A percentile compares a stretch with the other conserved stretches of the same genome.
phyloP scores from a whole-genome alignment of 2,329 filamentous ascomycete genomes.

The Alternaria hordeiaustralica region DNA sequence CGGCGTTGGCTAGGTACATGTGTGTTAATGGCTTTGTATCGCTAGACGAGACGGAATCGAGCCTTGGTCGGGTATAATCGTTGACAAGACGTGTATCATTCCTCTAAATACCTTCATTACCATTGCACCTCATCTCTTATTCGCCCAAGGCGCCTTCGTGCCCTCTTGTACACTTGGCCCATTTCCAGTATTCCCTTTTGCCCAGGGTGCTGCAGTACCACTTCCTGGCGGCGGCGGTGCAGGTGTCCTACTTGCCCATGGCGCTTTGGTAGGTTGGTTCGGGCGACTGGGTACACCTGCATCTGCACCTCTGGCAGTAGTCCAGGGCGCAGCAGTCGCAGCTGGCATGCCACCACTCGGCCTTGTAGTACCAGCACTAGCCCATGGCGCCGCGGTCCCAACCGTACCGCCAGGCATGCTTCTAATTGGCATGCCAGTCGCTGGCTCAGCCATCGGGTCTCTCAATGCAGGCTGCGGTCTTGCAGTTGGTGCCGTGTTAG shows the following conservation, averaged over 20 bases:
- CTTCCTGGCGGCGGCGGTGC: conserved; percentile 20
- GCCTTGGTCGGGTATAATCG: background rate
- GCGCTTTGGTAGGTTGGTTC: conserved; percentile 43
- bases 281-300: conserved; percentile 32
- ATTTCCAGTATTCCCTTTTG: conserved; percentile 5
- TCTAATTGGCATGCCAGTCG: conserved; percentile 9
- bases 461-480: conserved; percentile 31
- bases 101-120: background rate
- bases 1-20: background rate
- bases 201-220: conserved; percentile 38
- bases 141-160: conserved; percentile 35
- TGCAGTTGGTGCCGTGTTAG: conserved; percentile 24
- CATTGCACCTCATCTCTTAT: conserved; percentile 12
- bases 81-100: background rate
- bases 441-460: conserved; percentile 32
- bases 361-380: conserved; percentile 1
- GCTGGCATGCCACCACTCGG: background rate
- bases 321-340: conserved; percentile 10
- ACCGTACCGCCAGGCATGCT: background rate
- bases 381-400: conserved; percentile 36
- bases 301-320: background rate
- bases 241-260: conserved; percentile 27
- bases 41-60: background rate
- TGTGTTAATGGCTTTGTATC: background rate
- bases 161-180: conserved; percentile 12